phyloP scores from a whole-genome alignment of 164 flowering plant genomes.

The Malania oleifera region DNA sequence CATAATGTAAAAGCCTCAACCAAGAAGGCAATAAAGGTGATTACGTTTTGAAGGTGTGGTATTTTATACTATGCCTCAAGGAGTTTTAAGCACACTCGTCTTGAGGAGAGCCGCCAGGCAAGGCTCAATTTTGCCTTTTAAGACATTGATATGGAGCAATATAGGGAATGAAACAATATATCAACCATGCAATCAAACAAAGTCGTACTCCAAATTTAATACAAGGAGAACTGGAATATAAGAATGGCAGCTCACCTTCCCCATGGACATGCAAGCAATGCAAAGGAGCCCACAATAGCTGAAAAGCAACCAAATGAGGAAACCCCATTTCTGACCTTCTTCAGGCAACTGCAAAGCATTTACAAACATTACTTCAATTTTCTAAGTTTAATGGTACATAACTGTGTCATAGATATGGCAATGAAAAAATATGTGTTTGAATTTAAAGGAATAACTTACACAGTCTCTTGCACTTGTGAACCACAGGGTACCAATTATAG shows the following conservation, averaged over 20 bases:
- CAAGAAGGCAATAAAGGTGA: too few relatives aligned
- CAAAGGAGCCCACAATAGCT: slow-evolving; percentile 92
- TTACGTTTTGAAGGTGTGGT: too few relatives aligned
- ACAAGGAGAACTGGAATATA: background rate
- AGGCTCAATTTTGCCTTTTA: too few relatives aligned
- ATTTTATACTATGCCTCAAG: too few relatives aligned
- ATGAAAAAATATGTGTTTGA: background rate
- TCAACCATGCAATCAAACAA: too few relatives aligned
- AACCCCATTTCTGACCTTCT: slow-evolving; percentile 99
- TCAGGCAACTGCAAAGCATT: slow-evolving; percentile 73
- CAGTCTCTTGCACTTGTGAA: slow-evolving; percentile 78
- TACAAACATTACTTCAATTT: background rate
- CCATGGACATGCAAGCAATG: slow-evolving; percentile 70
- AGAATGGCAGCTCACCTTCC: slow-evolving; percentile 48
- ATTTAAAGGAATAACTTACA: slow-evolving; percentile 51
- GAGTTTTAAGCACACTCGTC: too few relatives aligned
- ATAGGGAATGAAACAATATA: too few relatives aligned
- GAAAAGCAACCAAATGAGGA: slow-evolving; percentile 92
- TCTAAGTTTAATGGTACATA: background rate
- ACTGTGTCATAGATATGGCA: background rate
- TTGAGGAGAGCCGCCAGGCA: too few relatives aligned
- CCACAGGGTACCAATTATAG: slow-evolving; percentile 90
- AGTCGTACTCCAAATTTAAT: background rate
- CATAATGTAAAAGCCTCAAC: too few relatives aligned
- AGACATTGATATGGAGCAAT: too few relatives aligned